Evolutionary conservation across 352 stramenopile species (phyloP).

Genomic region (Blastocystis sp.): DNA sequence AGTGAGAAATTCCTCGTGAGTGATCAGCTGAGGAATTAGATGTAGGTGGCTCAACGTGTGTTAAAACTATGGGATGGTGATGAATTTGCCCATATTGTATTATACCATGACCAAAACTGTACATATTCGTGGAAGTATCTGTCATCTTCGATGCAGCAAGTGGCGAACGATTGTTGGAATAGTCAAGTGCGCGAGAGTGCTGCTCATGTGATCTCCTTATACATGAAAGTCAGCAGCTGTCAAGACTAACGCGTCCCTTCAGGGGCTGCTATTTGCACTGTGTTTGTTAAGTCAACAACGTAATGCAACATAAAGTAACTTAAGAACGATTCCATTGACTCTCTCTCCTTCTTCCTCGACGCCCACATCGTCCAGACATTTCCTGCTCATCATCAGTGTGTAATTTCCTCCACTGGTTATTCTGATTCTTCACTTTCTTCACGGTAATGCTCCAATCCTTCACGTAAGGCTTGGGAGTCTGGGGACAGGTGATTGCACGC

Average conservation of each 20-base stretch:
- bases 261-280: neutral
- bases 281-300: conserved; percentile 7
- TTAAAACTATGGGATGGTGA: conserved; percentile 30
- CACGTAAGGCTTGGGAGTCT: conserved; percentile 12
- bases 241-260: neutral
- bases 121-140: neutral
- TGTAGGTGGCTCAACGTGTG: neutral
- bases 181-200: neutral
- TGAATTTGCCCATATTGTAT: neutral
- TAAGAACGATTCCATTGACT: conserved; percentile 50
- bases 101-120: conserved; percentile 4
- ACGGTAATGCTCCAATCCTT: conserved; percentile 43
- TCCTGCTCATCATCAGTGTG: neutral
- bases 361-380: neutral
- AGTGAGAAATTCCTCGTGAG: neutral
- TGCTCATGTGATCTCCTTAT: neutral
- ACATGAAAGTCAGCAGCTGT: neutral
- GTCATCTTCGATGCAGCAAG: neutral
- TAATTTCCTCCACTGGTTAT: conserved; percentile 21
- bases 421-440: conserved; percentile 25
- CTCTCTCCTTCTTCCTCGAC: neutral
- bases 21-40: neutral
- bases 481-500: neutral
- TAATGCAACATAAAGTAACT: neutral
- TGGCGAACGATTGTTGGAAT: conserved; percentile 17